Evolutionary conservation across 139 green algal species (phyloP), one percentile per base, ranked within the genome.

Genomic region (Chlorella sp.): DNA sequence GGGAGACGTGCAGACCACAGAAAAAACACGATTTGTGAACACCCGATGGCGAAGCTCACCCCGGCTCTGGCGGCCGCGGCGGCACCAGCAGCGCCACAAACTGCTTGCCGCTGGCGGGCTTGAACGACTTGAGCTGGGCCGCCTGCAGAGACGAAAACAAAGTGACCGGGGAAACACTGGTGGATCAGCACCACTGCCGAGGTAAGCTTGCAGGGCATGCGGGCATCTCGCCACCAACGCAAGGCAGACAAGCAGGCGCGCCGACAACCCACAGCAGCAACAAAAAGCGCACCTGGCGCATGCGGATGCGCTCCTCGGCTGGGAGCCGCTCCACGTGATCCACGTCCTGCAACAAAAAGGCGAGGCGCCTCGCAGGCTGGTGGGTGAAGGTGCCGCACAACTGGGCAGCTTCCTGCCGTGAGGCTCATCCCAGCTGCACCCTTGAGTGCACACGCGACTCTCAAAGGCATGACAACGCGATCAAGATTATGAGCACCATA

Each of bases 51-150:
- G 19, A 22, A 78, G 51, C 48, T 51, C 75, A 73, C 40, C 40
- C 51, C 40, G 40, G 76, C 76, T 67, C 44, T n/a, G 80, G 80
- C 58, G 60, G 13, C 14, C 76, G 17, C 65, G 73, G 77, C 54
- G 89, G 89, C 75, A 91, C 80, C 84, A 92, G 67, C 44, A 85
- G 70, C 11, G 87, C 89, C 32, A 89, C 84, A 78, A 92, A 89
- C 44, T 75, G 81, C 34, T 88, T 68, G 30, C 43, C 69, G 26
- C 22, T 65, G 36, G 43, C 34, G 34, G 67, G 48, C 73, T 34
- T 46, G 56, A 58, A 80, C 62, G 76, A 89, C 77, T 92, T 92
- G 65, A 90, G 84, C 64, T 88, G 87, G 43, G 84, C 64, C 26
- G 79, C 74, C 43, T 86, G 72, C 62, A 82, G 19, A 48, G n/a